Conservation (phyloP, 1,284 basidiomycete genomes). For the Ganoderma sinense region DNA sequence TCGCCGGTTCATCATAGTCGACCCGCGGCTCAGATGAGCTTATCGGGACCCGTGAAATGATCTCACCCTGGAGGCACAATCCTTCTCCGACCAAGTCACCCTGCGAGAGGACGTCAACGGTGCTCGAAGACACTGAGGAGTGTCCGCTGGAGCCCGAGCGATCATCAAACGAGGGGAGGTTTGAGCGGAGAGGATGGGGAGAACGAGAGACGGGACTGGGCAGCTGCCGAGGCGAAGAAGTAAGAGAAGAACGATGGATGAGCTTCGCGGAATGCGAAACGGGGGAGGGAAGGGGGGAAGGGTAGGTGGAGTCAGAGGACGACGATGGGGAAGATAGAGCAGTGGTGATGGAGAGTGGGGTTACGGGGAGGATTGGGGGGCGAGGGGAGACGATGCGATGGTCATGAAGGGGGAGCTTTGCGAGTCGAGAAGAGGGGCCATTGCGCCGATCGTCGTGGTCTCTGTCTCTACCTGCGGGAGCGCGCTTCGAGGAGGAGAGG, state of each 20-base stretch:
- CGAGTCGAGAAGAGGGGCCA: slow-evolving; percentile 36
- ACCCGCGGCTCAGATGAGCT: slow-evolving; percentile 38
- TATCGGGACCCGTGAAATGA: slow-evolving; percentile 60
- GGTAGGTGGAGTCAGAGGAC: slow-evolving; percentile 40
- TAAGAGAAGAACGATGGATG: slow-evolving; percentile 41
- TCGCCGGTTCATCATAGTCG: slow-evolving; percentile 58
- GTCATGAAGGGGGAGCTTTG: slow-evolving; percentile 38
- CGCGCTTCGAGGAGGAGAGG: slow-evolving; percentile 43
- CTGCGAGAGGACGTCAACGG: slow-evolving; percentile 71
- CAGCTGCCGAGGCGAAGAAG: slow-evolving; percentile 36
- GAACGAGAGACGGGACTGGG: slow-evolving; percentile 36
- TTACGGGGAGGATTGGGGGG: slow-evolving; percentile 27
- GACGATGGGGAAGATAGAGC: slow-evolving; percentile 36
- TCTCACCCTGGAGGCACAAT: slow-evolving; percentile 67
- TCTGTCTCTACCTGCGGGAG: slow-evolving; percentile 37
- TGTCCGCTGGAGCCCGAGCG: slow-evolving; percentile 38
- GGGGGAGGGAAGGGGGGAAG: slow-evolving; percentile 37
- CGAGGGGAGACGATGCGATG: slow-evolving; percentile 38
- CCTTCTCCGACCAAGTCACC: slow-evolving; percentile 79
- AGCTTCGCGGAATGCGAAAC: slow-evolving; percentile 37
- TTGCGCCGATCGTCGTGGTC: slow-evolving; percentile 37
- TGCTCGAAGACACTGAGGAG: slow-evolving; percentile 52
- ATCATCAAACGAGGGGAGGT: slow-evolving; percentile 34
- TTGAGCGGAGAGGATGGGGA: slow-evolving; percentile 34
- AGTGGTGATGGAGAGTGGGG: slow-evolving; percentile 26